A percentile compares a stretch with the other conserved stretches of the same genome.
Evolutionary conservation across 2,329 filamentous ascomycete genomes (phyloP).

Genomic region (Colletotrichum theobromicola): DNA sequence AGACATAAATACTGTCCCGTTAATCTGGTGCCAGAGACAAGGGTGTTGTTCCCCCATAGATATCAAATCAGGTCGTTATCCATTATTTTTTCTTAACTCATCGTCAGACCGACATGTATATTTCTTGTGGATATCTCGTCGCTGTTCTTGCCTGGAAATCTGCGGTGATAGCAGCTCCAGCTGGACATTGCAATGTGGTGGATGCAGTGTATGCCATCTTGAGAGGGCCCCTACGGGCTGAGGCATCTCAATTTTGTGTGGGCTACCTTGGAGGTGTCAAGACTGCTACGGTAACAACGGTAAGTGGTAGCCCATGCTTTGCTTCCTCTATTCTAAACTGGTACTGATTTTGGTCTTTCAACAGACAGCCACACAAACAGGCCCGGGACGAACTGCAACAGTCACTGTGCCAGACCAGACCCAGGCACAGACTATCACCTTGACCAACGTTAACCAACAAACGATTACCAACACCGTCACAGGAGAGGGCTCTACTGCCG

Average conservation of each 20-base stretch:
- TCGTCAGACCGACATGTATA: background rate
- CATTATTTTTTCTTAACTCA: background rate
- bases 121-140: background rate
- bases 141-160: background rate
- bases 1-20: background rate
- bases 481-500: background rate
- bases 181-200: background rate
- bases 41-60: background rate
- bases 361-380: background rate
- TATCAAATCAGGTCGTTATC: background rate
- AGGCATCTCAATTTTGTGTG: background rate
- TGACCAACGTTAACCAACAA: background rate
- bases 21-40: background rate
- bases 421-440: background rate
- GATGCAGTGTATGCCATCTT: background rate
- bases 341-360: background rate
- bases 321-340: background rate
- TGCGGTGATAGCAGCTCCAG: background rate
- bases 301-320: background rate
- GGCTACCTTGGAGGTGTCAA: background rate
- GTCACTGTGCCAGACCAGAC: background rate
- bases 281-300: background rate
- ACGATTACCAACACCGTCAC: background rate
- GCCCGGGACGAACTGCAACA: background rate
- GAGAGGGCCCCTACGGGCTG: background rate